Conservation (phyloP, 768 basidiomycete species). For the Mycena capillaripes region DNA sequence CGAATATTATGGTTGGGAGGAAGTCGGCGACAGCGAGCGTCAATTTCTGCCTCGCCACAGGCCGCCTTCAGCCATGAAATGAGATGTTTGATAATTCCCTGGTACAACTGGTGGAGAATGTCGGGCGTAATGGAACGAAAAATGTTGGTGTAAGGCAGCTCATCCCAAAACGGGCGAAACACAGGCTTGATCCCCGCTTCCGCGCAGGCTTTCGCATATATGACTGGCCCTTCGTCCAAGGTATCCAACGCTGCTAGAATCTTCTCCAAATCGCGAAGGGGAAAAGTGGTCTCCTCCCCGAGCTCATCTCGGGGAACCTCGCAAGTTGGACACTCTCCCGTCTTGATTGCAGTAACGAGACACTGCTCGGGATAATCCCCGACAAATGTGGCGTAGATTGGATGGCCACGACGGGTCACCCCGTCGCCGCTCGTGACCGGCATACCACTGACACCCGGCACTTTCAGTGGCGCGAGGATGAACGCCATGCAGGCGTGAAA, state of each 20-base stretch:
- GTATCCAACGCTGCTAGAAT: background rate
- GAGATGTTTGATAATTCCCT: slow-evolving; percentile 45
- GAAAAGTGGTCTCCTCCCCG: background rate
- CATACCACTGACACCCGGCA: background rate
- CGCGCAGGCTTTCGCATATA: background rate
- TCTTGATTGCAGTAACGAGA: background rate
- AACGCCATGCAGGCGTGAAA: background rate
- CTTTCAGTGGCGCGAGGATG: background rate
- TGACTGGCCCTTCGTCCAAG: background rate
- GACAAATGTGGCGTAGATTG: background rate
- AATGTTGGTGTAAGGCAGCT: slow-evolving; percentile 37
- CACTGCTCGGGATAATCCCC: background rate
- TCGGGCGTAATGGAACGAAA: slow-evolving; percentile 40
- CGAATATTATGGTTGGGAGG: slow-evolving; percentile 46
- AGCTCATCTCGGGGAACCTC: background rate
- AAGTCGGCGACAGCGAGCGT: slow-evolving; percentile 43
- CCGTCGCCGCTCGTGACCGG: background rate
- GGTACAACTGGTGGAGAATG: slow-evolving; percentile 44
- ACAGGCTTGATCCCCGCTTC: background rate
- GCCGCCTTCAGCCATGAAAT: slow-evolving; percentile 40
- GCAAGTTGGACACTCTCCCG: background rate
- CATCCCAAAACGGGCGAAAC: too few relatives aligned
- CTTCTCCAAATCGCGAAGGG: background rate
- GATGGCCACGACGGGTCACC: background rate
- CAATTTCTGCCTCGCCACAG: slow-evolving; percentile 40